These are phyloP conservation scores for Triadica sebifera DNA, from an alignment of 345 rosid genomes.

Conservation along the genomic window DNA sequence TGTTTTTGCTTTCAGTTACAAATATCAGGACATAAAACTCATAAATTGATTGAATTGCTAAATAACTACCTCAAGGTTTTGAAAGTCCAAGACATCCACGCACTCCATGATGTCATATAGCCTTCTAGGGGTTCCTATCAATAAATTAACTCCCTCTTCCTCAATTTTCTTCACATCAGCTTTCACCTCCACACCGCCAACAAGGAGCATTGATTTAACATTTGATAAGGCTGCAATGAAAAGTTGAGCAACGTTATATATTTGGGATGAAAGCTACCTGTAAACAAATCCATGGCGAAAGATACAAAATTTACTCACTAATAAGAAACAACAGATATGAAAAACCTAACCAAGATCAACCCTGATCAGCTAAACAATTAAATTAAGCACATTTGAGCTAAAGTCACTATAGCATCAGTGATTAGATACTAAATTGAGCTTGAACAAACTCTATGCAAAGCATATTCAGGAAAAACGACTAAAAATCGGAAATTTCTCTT, in stretches of 20 bases:
- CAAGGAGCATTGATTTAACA: conserved; percentile 72
- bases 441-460: neutral
- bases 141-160: conserved; percentile 75
- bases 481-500: too few relatives aligned
- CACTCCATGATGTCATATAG: conserved; percentile 83
- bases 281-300: neutral
- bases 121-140: conserved; percentile 96
- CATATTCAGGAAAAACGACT: too few relatives aligned
- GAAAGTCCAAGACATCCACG: conserved; percentile 62
- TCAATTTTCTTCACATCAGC: conserved; percentile 71
- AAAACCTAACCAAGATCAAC: neutral
- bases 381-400: neutral
- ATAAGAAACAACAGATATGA: neutral
- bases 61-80: conserved; percentile 63
- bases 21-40: neutral
- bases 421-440: neutral
- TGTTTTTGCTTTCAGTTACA: neutral
- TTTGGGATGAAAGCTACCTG: conserved; percentile 90
- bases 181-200: conserved; percentile 81
- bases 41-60: neutral
- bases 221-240: conserved; percentile 67
- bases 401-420: neutral
- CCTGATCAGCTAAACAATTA: neutral
- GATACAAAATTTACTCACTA: neutral
- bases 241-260: conserved; percentile 72